Evolutionary conservation across 73 alveolate species (phyloP), one percentile per base, ranked within the genome.

Genomic region (Paramecium biaurelia): DNA sequence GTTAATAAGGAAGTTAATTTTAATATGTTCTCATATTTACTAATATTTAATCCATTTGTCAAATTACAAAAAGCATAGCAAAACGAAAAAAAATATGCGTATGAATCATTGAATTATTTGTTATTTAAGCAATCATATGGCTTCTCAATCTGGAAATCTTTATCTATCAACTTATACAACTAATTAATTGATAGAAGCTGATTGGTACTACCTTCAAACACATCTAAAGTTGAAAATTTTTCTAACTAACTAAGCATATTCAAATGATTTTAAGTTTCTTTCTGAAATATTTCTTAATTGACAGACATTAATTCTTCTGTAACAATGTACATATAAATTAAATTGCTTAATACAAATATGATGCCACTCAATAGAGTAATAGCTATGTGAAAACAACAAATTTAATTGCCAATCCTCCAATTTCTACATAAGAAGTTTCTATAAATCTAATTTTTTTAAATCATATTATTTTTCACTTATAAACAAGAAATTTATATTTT

Each of bases 1-100:
- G 86, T 72, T 72, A 72, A 72, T 34, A 72, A 34, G 35, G 86
- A 72, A n/a, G 86, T 72, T 72, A 35, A 32, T 38, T 72, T 72
- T 24, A 72, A 32, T 10, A 63, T 63, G 26, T 63, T 63, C 45
- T 26, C 45, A 30, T 63, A 63, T 63, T 63, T 63, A 32, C 49
- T 63, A 12, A 63, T 11, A 63, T 63, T 63, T 11, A 26, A 30
- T 9, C 45, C 45, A 26, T 63, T 63, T 30, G 84, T 63, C 41
- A 30, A 12, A 63, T 63, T 63, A 26, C 84, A 63, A 63, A 63
- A 63, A 30, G 84, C 84, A 63, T 26, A 63, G 26, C 84, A 63
- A 32, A 63, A 63, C 4, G 84, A 63, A 24, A 26, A 63, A 63
- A 63, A 63, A 24, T 63, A 63, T 2, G 84, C 84, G 12, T 63